phyloP scores from a whole-genome alignment of 75 land plant genomes.

The Gnetum montanum region DNA sequence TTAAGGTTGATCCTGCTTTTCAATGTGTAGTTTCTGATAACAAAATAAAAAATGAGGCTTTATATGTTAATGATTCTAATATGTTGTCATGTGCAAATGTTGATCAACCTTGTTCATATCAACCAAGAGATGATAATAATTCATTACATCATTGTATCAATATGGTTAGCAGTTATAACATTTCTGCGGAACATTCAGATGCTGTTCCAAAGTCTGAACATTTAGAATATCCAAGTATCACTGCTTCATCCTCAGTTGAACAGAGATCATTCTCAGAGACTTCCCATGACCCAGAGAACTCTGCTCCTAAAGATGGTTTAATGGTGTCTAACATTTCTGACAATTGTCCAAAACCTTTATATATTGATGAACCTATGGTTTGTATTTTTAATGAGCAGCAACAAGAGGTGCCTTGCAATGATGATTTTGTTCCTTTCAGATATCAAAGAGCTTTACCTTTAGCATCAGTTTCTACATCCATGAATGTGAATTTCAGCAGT shows the following conservation, averaged over 20 bases:
- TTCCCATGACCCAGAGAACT: no score
- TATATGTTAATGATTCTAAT: no score
- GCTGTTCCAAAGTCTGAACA: not conserved
- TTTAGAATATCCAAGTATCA: not conserved
- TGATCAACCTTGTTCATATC: not conserved
- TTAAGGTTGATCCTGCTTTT: not conserved
- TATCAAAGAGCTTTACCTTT: not conserved
- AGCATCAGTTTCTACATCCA: not conserved
- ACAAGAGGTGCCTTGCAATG: slow-evolving; percentile 41
- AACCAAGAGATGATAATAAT: not conserved
- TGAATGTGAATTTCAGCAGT: not conserved
- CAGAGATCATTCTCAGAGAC: no score
- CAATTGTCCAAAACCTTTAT: slow-evolving; percentile 8
- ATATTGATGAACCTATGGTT: slow-evolving; percentile 15
- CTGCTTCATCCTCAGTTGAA: no score
- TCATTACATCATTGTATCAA: not conserved
- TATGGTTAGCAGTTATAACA: not conserved
- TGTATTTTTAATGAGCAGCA: slow-evolving; percentile 57
- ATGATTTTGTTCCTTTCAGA: slow-evolving; percentile 19
- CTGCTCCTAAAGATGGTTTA: no score
- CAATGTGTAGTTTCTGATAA: not conserved
- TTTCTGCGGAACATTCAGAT: not conserved
- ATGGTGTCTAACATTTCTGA: no score
- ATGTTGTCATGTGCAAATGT: no score
- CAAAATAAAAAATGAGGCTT: no score